phyloP scores from a whole-genome alignment of 1,284 basidiomycete species.

The Prillingera fragicola region DNA sequence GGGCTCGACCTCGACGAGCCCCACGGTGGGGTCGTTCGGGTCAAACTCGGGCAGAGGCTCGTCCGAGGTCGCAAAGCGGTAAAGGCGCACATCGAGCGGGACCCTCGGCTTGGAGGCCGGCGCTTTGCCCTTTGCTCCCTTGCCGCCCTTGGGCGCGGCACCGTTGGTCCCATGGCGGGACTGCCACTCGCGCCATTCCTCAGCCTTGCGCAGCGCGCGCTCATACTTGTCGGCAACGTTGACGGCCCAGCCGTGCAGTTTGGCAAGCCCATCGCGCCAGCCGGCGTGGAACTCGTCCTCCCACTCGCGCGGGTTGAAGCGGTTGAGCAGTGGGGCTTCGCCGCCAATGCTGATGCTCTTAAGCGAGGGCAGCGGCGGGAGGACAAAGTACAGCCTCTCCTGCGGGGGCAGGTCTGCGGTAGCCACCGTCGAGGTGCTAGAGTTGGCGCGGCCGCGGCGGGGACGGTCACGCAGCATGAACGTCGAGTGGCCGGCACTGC shows the following conservation, averaged over 20 bases:
- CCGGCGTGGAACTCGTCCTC: constrained; percentile 42
- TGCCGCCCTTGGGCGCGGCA: constrained; percentile 4
- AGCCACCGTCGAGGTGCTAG: constrained; percentile 10
- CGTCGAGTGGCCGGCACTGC: constrained; percentile 41
- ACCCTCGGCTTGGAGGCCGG: constrained; percentile 26
- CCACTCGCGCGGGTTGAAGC: constrained; percentile 35
- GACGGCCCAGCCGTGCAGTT: constrained; percentile 41
- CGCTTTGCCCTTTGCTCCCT: constrained; percentile 32
- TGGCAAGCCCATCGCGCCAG: constrained; percentile 44
- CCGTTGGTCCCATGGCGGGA: constrained; percentile 1
- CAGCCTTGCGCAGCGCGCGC: constrained; percentile 38
- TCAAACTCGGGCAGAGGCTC: constrained; percentile 21
- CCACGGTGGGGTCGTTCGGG: constrained; percentile 26
- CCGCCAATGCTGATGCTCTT: constrained; percentile 45
- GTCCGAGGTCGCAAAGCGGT: constrained; percentile 34
- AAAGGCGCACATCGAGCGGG: constrained; percentile 40
- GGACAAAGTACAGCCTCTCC: constrained; percentile 40
- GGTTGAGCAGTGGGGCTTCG: constrained; percentile 33
- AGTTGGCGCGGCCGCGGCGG: constrained; percentile 14
- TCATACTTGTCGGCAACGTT: constrained; percentile 46
- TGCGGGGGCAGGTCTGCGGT: constrained; percentile 28
- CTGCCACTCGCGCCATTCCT: constrained; percentile 33
- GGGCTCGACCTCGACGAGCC: constrained; percentile 30
- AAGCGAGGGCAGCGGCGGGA: constrained; percentile 44
- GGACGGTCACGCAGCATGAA: constrained; percentile 44